Evolutionary conservation across 2,329 filamentous ascomycete genomes (phyloP).

Genomic region (Dryadomyces quercivorus): DNA sequence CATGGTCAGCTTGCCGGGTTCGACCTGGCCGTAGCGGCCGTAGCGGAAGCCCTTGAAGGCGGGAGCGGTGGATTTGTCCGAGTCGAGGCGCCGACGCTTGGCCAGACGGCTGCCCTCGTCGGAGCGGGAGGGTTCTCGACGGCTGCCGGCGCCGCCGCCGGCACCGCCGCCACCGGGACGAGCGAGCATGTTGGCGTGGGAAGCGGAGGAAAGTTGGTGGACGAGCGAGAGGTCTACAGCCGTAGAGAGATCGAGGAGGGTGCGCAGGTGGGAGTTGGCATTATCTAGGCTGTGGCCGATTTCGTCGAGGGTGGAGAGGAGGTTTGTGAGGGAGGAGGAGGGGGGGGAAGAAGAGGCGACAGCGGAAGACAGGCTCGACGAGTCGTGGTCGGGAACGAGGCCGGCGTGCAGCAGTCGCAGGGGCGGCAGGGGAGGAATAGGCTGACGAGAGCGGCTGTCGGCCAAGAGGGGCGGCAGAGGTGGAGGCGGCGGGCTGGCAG

Average conservation of each 20-base stretch:
- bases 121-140: constrained; percentile 5
- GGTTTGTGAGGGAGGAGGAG: not conserved
- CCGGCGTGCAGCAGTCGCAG: constrained; percentile 4
- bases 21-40: constrained; percentile 77
- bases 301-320: constrained; percentile 6
- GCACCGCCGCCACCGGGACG: not conserved
- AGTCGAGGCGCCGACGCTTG: constrained; percentile 60
- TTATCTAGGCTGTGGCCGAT: constrained; percentile 23
- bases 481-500: not conserved
- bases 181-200: not conserved
- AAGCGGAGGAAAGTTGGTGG: not conserved
- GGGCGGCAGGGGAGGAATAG: constrained; percentile 4
- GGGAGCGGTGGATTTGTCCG: constrained; percentile 37
- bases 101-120: constrained; percentile 29
- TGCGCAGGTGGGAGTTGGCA: constrained; percentile 30
- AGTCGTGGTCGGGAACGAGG: not conserved
- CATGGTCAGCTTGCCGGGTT: constrained; percentile 70
- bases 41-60: constrained; percentile 56
- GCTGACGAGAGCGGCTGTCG: not conserved
- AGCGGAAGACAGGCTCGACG: no score
- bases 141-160: not conserved
- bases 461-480: not conserved
- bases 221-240: constrained; percentile 3
- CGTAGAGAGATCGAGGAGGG: constrained; percentile 24
- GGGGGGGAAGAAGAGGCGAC: not conserved